Evolutionary conservation across 768 basidiomycete species (phyloP).

Genomic region (Lyophyllum semitale): DNA sequence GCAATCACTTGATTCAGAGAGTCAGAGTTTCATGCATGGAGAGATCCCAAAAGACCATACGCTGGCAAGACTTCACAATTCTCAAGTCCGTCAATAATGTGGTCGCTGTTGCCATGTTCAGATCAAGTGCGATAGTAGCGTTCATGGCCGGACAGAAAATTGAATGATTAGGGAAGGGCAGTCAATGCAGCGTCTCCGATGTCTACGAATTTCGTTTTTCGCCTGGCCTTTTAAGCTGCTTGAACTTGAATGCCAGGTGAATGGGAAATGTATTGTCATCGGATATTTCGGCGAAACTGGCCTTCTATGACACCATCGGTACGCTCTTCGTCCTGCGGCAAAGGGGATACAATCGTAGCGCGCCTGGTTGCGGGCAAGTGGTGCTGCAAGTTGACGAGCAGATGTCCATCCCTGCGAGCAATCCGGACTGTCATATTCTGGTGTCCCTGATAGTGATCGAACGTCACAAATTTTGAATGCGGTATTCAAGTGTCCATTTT

Average conservation of each 20-base stretch:
- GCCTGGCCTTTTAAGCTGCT: too few relatives aligned
- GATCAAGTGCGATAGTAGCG: not conserved
- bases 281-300: not conserved
- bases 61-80: not conserved
- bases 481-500: not conserved
- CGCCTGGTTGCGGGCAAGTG: not conserved
- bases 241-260: not conserved
- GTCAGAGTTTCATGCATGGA: not conserved
- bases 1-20: not conserved
- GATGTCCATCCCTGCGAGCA: not conserved
- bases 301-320: not conserved
- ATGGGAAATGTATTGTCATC: not conserved
- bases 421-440: not conserved
- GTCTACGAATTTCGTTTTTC: not conserved
- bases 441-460: not conserved
- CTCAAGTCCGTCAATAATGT: not conserved
- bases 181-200: not conserved
- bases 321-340: not conserved
- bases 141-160: not conserved
- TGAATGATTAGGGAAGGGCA: not conserved
- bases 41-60: not conserved
- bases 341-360: not conserved
- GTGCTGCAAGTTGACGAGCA: not conserved
- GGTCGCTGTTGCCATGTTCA: not conserved
- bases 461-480: not conserved